A percentile compares a stretch with the other conserved stretches of the same genome.
phyloP scores from a whole-genome alignment of 352 stramenopile species.

The Ophiocytium majus region DNA sequence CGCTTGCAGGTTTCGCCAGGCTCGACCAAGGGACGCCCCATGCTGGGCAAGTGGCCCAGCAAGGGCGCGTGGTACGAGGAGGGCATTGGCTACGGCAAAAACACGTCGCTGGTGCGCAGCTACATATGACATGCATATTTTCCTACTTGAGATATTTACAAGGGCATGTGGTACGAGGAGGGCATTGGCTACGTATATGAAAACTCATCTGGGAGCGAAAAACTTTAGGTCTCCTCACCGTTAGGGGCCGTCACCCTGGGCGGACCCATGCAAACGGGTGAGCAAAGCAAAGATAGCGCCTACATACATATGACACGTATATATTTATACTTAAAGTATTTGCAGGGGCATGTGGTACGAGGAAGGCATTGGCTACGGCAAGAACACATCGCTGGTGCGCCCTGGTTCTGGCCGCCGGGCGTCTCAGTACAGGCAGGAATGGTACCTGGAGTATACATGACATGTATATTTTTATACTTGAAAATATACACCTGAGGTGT shows the following conservation, averaged over 20 bases:
- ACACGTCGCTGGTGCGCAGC: slow-evolving; percentile 28
- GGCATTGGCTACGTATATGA: slow-evolving; percentile 40
- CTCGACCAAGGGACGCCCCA: slow-evolving; percentile 19
- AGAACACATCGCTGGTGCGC: background rate
- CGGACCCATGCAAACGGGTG: too few relatives aligned
- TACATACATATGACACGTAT: too few relatives aligned
- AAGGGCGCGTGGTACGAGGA: slow-evolving; percentile 47
- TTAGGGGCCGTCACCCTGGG: too few relatives aligned
- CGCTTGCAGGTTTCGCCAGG: slow-evolving; percentile 41
- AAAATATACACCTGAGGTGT: background rate
- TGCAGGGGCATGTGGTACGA: slow-evolving; percentile 36
- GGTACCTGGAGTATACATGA: background rate
- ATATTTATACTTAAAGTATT: too few relatives aligned
- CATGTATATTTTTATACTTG: background rate
- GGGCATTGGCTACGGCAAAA: slow-evolving; percentile 39
- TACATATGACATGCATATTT: background rate
- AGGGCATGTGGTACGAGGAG: slow-evolving; percentile 49
- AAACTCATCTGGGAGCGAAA: too few relatives aligned
- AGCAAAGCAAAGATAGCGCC: too few relatives aligned
- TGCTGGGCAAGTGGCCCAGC: background rate
- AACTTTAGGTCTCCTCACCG: too few relatives aligned
- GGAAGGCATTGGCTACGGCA: background rate
- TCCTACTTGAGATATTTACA: background rate
- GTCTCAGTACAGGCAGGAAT: background rate
- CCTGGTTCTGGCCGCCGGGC: too few relatives aligned